Base-by-base conservation (phyloP, 2,329 filamentous ascomycete species). In the Exutisphaerella laricina region DNA sequence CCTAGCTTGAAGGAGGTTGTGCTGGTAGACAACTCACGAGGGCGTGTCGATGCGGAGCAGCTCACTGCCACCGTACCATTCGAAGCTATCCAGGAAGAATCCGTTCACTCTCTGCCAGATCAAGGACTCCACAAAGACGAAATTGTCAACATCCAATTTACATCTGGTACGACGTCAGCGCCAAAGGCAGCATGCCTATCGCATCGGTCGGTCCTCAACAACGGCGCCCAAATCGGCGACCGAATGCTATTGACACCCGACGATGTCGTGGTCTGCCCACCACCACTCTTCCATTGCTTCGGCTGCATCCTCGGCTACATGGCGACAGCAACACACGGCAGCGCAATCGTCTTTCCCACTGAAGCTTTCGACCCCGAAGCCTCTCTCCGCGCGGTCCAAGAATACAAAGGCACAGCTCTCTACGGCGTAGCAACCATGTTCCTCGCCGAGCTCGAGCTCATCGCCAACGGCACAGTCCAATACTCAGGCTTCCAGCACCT, bases 391-490 rank as follows among this genome's bases (percentile, higher is more conserved):
- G 71, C 78, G 1, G 75, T 85, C 0, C 78, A 78, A 55, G 76
- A 80, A 51, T 75, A 83, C 58, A 70, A 69, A 43, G 78, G 73
- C 33, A 85, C 81, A 0, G 82, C 77, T 0, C 75, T 96, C 0
- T 92, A 96, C 64, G 89, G 90, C 43, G 90, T 97, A 0, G 80
- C 87, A 3, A 97, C 90, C 40, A 98, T 97, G 92, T 90, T 95
- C 57, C 77, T 83, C n/a, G 82, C 89, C 18, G 81, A 94, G 58
- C 75, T 97, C 4, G 87, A 94, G 53, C 75, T 89, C 1, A 74
- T 96, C 5, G 43, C 42, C 46, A 48, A 58, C 43, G 49, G 53
- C 14, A 57, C 55, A 2, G 53, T 61, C 16, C 60, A 31, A 49
- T 67, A 68, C 23, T 64, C 72, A 41, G 80, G 80, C 0, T 84